Base-by-base conservation (phyloP, 306 rosid species). In the Gleditsia sinensis region DNA sequence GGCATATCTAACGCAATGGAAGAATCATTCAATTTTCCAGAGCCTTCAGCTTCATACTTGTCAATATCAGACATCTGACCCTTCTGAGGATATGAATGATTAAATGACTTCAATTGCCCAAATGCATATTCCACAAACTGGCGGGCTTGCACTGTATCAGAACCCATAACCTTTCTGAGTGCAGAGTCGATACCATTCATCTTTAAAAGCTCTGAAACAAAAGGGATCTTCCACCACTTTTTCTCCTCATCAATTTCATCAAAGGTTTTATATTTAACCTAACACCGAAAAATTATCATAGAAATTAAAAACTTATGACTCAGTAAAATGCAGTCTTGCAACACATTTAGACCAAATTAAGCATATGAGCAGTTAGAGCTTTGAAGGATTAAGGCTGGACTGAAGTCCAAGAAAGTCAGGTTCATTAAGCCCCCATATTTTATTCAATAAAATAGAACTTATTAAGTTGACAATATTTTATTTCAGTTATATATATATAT, bases 41-140 rank as follows among this genome's bases (percentile, higher is more conserved):
- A 65, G 73, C 54, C 77, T 69, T 67, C 64, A 40, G 58, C 55
- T 20, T 76, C 72, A 71, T 67, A 54, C 45, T 68, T 65, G 37
- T 69, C 67, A 53, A 17, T 69, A 60, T 67, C 86, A 57, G 86
- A 76, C 72, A 77, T 55, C 78, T 50, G 62, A 54, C 74, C 86
- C 79, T 80, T 87, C 74, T 17, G 79, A 74, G 80, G 83, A 58
- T 88, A 39, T 49, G 83, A 82, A 62, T 86, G 82, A 81, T 88
- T 89, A 82, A 89, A 89, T 46, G 97, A 83, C 86, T 88, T 89
- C 50, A 94, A 63, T 84, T 89, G 94, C 69, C 96, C 97, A 83
- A 94, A 94, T 69, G 97, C 96, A 84, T 88, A 94, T 69, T 88
- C 89, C 79, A 88, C 98, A 86, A 94, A 94, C 80, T 91, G 94